Evolutionary conservation across 306 rosid genomes (phyloP).

Genomic region (Betula pendula): DNA sequence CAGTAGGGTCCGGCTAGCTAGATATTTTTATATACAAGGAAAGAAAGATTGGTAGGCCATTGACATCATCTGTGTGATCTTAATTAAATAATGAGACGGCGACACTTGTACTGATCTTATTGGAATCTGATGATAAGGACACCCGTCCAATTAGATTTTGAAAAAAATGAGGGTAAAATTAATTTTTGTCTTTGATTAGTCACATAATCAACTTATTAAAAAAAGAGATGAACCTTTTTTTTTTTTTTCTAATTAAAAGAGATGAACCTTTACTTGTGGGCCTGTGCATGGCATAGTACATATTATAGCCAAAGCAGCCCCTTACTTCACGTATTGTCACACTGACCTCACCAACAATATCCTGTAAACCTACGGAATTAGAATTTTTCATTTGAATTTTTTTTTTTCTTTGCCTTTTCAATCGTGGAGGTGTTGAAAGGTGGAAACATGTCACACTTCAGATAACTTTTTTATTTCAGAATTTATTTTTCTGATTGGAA

Average conservation of each 20-base stretch:
- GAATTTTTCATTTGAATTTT: too few relatives aligned
- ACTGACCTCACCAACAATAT: slow-evolving; percentile 34
- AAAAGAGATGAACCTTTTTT: too few relatives aligned
- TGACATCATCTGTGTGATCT: slow-evolving; percentile 13
- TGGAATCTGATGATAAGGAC: slow-evolving; percentile 4
- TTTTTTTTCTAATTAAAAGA: too few relatives aligned
- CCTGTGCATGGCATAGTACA: background rate
- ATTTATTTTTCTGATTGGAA: background rate
- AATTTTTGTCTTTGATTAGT: background rate
- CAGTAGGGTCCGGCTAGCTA: too few relatives aligned
- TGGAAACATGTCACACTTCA: background rate
- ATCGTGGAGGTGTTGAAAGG: background rate
- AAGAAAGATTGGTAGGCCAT: slow-evolving; percentile 15
- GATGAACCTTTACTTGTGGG: background rate
- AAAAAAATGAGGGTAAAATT: background rate
- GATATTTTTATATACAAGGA: background rate
- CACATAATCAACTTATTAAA: background rate
- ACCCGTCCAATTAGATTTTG: background rate
- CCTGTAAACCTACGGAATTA: too few relatives aligned
- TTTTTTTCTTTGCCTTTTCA: background rate
- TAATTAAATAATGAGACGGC: background rate
- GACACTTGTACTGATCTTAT: background rate
- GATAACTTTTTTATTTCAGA: background rate
- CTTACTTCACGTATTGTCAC: slow-evolving; percentile 33
- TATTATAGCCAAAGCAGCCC: background rate